phyloP scores from a whole-genome alignment of 139 green algal genomes.

The Chlorella sp. region DNA sequence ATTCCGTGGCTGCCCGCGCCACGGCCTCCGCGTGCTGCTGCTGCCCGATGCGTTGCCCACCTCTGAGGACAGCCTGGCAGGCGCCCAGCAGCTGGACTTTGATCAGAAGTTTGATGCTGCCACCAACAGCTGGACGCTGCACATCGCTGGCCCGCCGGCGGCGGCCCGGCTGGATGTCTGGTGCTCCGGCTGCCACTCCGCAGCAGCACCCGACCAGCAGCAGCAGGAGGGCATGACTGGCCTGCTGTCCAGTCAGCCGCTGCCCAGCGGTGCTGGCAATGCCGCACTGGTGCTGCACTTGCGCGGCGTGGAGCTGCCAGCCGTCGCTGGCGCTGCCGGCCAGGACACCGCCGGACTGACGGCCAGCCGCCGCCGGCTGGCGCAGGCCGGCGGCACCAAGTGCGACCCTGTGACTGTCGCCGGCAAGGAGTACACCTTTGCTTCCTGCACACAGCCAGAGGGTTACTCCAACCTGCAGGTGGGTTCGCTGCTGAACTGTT shows the following conservation, averaged over 20 bases:
- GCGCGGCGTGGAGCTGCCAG: not conserved
- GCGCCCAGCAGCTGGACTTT: not conserved
- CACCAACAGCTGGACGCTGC: constrained; percentile 10
- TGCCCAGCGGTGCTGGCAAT: not conserved
- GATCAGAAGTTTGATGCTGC: not conserved
- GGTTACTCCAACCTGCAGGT: too few relatives aligned
- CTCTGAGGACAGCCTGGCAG: not conserved
- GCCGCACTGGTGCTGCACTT: not conserved
- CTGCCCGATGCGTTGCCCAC: not conserved
- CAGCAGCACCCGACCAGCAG: too few relatives aligned
- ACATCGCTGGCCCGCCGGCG: not conserved
- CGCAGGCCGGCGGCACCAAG: not conserved
- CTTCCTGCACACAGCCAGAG: not conserved
- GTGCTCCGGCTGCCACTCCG: not conserved
- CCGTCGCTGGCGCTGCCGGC: too few relatives aligned
- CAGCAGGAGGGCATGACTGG: not conserved
- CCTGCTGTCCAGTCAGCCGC: not conserved
- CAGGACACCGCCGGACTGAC: too few relatives aligned
- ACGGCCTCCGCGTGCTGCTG: not conserved
- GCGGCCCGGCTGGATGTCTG: not conserved
- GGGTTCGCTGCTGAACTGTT: too few relatives aligned
- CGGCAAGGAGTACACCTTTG: constrained; percentile 9
- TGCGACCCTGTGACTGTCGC: not conserved
- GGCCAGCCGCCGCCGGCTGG: not conserved
- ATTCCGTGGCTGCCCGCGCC: constrained; percentile 6